Evolutionary conservation across 2,329 filamentous ascomycete species (phyloP).

Genomic region (Claviceps arundinis): DNA sequence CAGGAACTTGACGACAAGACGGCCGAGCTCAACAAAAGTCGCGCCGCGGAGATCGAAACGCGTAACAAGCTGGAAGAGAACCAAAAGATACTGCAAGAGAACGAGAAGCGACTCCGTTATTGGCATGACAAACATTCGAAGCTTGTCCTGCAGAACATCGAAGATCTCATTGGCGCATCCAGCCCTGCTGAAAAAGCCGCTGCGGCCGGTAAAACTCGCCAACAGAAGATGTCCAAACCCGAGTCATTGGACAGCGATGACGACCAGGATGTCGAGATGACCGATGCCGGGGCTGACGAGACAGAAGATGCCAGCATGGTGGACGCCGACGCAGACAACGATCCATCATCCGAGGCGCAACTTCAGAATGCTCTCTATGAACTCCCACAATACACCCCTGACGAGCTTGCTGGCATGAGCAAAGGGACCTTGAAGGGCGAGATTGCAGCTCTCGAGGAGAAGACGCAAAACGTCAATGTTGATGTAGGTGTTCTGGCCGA

Average conservation of each 20-base stretch:
- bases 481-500: conserved; percentile 82
- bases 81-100: conserved; percentile 76
- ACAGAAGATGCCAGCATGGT: conserved; percentile 12
- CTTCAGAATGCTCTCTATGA: conserved; percentile 32
- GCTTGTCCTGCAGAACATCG: conserved; percentile 68
- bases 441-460: conserved; percentile 49
- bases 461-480: conserved; percentile 73
- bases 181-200: conserved; percentile 12
- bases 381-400: conserved; percentile 64
- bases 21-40: conserved; percentile 73
- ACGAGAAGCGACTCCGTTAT: conserved; percentile 69
- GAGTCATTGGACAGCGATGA: conserved; percentile 8
- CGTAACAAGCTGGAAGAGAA: conserved; percentile 95
- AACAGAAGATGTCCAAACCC: conserved; percentile 12
- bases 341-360: conserved; percentile 15
- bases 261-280: conserved; percentile 22
- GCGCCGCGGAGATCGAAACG: conserved; percentile 92
- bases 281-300: conserved; percentile 16
- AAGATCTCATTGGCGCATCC: conserved; percentile 42
- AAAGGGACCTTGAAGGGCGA: conserved; percentile 48
- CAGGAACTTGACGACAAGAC: conserved; percentile 76
- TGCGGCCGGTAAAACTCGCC: conserved; percentile 11
- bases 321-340: conserved; percentile 11
- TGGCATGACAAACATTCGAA: conserved; percentile 87
- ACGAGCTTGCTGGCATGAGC: conserved; percentile 54